Evolutionary conservation across 495 filamentous ascomycete species (phyloP).

Genomic region (Tetracladium setigerum): DNA sequence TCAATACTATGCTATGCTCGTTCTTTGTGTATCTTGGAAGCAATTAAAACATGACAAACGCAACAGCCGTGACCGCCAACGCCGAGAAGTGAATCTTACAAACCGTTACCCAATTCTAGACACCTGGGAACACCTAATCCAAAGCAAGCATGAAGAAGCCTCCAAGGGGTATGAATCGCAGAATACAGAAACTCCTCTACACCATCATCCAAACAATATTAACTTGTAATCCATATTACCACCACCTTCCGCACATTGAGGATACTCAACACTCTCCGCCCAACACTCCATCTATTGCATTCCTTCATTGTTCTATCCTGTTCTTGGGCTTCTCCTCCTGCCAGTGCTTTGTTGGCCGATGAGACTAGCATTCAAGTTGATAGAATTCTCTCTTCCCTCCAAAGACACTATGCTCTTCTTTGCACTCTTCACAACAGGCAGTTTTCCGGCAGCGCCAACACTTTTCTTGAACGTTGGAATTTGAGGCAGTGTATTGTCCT

Average conservation of each 20-base stretch:
- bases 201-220: too few relatives aligned
- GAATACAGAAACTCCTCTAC: too few relatives aligned
- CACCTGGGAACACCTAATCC: too few relatives aligned
- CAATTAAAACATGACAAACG: too few relatives aligned
- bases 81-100: too few relatives aligned
- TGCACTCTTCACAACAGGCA: conserved; percentile 35
- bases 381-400: conserved; percentile 53
- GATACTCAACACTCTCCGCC: neutral
- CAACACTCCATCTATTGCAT: neutral
- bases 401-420: conserved; percentile 36
- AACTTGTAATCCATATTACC: neutral
- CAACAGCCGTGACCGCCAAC: too few relatives aligned
- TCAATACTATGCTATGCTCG: too few relatives aligned
- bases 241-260: neutral
- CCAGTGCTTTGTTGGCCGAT: conserved; percentile 31
- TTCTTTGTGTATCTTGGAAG: too few relatives aligned
- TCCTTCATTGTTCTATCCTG: neutral
- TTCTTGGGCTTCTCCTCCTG: conserved; percentile 45
- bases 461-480: conserved; percentile 46
- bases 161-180: too few relatives aligned
- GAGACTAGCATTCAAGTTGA: conserved; percentile 20
- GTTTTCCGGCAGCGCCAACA: conserved; percentile 27
- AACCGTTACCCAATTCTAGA: too few relatives aligned
- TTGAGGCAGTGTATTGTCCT: conserved; percentile 38
- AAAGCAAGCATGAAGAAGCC: too few relatives aligned